Evolutionary conservation across 139 green algal genomes (phyloP).

Genomic region (Auxenochlorella pyrenoidosa): DNA sequence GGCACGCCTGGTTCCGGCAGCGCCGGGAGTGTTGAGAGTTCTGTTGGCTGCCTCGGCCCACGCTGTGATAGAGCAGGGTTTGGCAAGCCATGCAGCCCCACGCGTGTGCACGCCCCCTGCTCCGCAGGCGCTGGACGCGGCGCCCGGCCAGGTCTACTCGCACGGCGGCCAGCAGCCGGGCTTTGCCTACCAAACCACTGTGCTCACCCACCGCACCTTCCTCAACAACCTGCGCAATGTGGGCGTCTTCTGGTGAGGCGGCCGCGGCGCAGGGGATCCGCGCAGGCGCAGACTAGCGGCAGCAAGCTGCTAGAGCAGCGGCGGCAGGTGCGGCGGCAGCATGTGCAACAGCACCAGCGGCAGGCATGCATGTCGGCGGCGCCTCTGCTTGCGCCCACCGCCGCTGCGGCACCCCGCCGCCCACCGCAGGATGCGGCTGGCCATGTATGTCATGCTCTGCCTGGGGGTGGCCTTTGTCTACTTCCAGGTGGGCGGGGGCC

Average conservation of each 20-base stretch:
- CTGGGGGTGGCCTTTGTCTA: constrained; percentile 43
- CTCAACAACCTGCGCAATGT: constrained; percentile 71
- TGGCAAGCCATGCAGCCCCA: too few relatives aligned
- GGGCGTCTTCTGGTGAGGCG: constrained; percentile 67
- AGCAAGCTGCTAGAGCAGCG: neutral
- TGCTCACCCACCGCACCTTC: constrained; percentile 58
- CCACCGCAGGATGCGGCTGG: constrained; percentile 6
- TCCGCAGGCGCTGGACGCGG: constrained; percentile 15
- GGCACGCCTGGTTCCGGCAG: neutral
- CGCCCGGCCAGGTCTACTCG: constrained; percentile 13
- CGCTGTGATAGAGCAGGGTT: too few relatives aligned
- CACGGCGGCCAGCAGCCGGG: constrained; percentile 1
- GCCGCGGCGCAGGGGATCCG: too few relatives aligned
- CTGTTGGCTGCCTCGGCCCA: too few relatives aligned
- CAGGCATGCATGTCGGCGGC: too few relatives aligned
- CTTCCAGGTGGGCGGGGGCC: constrained; percentile 32
- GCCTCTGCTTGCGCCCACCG: too few relatives aligned
- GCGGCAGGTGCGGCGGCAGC: neutral
- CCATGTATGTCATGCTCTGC: constrained; percentile 56
- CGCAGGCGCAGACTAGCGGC: neutral
- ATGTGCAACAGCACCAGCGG: too few relatives aligned
- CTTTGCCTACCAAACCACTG: constrained; percentile 24
- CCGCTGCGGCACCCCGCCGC: neutral
- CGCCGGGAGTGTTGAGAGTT: too few relatives aligned
- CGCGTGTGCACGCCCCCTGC: neutral